Evolutionary conservation across 352 stramenopile genomes (phyloP).

Genomic region (Globisporangium barbulae): DNA sequence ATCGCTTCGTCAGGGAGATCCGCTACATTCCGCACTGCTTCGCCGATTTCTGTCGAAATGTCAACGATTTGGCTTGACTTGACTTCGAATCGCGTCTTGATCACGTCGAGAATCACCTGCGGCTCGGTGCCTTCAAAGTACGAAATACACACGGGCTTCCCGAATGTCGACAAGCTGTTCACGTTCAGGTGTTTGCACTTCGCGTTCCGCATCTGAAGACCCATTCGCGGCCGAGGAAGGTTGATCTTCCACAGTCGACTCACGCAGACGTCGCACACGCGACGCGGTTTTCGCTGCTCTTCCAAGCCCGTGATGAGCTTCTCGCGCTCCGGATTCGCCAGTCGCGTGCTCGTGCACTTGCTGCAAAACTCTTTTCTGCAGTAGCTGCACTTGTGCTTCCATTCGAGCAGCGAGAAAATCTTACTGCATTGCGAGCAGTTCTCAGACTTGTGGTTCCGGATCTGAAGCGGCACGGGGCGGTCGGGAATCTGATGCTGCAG

Average conservation of each 20-base stretch:
- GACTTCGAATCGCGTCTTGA: constrained; percentile 79
- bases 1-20: constrained; percentile 57
- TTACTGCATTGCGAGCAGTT: constrained; percentile 70
- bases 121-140: constrained; percentile 79
- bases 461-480: constrained; percentile 63
- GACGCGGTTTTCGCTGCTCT: constrained; percentile 51
- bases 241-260: constrained; percentile 80
- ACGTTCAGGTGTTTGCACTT: constrained; percentile 73
- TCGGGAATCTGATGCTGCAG: constrained; percentile 73
- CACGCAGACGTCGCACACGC: constrained; percentile 76
- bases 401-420: constrained; percentile 76
- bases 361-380: constrained; percentile 77
- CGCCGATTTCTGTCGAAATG: constrained; percentile 66
- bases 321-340: constrained; percentile 59
- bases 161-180: constrained; percentile 76
- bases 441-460: constrained; percentile 59
- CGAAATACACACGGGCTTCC: constrained; percentile 73
- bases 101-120: constrained; percentile 65
- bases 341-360: constrained; percentile 78
- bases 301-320: constrained; percentile 39
- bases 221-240: constrained; percentile 63
- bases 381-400: constrained; percentile 83
- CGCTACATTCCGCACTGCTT: constrained; percentile 52
- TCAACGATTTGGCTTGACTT: constrained; percentile 75
- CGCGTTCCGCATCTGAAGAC: constrained; percentile 35